These are phyloP conservation scores for Phytophthora tentaculata DNA, from an alignment of 352 stramenopile genomes.

Conservation along the genomic window DNA sequence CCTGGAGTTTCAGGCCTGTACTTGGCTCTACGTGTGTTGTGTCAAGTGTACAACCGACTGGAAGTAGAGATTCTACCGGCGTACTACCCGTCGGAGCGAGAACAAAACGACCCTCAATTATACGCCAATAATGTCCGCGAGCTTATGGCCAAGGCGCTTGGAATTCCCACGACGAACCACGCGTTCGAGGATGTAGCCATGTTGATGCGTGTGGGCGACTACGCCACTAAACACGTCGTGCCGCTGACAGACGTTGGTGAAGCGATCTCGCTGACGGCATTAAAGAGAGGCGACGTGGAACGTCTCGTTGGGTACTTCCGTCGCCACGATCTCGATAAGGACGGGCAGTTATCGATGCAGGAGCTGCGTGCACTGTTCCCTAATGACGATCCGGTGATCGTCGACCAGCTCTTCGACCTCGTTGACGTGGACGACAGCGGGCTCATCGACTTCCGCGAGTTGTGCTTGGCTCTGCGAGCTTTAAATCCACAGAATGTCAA, in stretches of 20 bases:
- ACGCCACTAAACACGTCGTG: constrained; percentile 66
- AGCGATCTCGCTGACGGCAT: constrained; percentile 52
- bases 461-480: constrained; percentile 64
- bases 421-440: constrained; percentile 67
- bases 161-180: constrained; percentile 71
- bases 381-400: constrained; percentile 49
- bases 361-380: constrained; percentile 63
- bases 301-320: constrained; percentile 67
- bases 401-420: constrained; percentile 65
- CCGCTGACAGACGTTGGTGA: constrained; percentile 62
- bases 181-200: constrained; percentile 76
- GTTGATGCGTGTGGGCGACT: constrained; percentile 60
- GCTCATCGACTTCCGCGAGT: constrained; percentile 75
- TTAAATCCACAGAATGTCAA: constrained; percentile 50
- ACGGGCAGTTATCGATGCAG: constrained; percentile 72
- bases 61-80: constrained; percentile 63
- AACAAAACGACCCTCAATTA: constrained; percentile 49
- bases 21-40: constrained; percentile 64
- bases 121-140: constrained; percentile 71
- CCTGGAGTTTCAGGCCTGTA: constrained; percentile 60
- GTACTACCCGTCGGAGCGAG: constrained; percentile 54
- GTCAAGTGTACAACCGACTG: constrained; percentile 72
- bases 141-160: constrained; percentile 57
- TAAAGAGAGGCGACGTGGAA: constrained; percentile 53
- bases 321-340: constrained; percentile 57